phyloP scores from a whole-genome alignment of 2,329 filamentous ascomycete genomes.

The Magnaporthales sp. region DNA sequence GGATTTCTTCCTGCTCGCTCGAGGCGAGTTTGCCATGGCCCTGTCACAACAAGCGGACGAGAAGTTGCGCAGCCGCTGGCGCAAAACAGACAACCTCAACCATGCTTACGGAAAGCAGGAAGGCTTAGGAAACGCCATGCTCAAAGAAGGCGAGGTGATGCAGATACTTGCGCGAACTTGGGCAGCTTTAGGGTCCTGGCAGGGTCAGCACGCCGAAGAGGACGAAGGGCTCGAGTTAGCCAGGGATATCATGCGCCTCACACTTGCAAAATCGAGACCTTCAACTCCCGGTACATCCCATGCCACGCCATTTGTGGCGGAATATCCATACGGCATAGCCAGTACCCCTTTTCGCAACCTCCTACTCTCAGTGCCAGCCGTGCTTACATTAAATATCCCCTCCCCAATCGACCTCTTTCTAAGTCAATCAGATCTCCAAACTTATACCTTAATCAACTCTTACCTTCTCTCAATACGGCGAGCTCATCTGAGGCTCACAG shows the following conservation, averaged over 20 bases:
- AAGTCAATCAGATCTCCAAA: conserved; percentile 62
- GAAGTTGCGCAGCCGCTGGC: conserved; percentile 66
- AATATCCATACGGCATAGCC: conserved; percentile 25
- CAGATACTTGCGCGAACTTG: conserved; percentile 70
- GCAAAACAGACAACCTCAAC: conserved; percentile 50
- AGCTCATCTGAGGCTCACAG: conserved; percentile 74
- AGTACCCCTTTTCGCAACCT: conserved; percentile 66
- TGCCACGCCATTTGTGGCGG: conserved; percentile 19
- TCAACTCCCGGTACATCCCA: conserved; percentile 20
- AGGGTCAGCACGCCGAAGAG: conserved; percentile 62
- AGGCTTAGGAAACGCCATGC: conserved; percentile 51
- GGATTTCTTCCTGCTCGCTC: conserved; percentile 78
- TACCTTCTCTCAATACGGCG: conserved; percentile 81
- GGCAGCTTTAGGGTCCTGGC: conserved; percentile 68
- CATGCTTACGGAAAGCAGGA: conserved; percentile 49
- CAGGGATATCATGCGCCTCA: conserved; percentile 65
- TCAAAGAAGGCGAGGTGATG: conserved; percentile 82
- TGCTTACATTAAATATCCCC: conserved; percentile 61
- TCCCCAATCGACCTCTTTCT: conserved; percentile 85
- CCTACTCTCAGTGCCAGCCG: conserved; percentile 68
- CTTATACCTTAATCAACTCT: conserved; percentile 77
- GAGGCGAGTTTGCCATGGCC: conserved; percentile 85
- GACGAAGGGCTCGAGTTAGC: conserved; percentile 79
- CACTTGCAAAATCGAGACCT: conserved; percentile 41
- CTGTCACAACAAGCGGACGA: conserved; percentile 80